phyloP scores from a whole-genome alignment of 1,139 yeast genomes.

The Saccharomycopsis crataegensis region DNA sequence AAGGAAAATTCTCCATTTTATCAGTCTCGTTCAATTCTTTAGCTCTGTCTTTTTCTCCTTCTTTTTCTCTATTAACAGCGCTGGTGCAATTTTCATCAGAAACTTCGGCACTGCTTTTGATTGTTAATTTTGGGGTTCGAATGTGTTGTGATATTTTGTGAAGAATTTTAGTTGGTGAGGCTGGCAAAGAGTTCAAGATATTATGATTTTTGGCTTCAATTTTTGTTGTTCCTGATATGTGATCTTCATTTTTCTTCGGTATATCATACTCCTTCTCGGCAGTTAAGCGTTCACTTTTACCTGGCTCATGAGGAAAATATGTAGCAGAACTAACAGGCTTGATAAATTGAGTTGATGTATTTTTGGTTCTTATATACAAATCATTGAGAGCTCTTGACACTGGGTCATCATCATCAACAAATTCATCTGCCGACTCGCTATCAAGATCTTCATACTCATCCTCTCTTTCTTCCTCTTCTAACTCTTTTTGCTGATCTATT shows the following conservation, averaged over 20 bases:
- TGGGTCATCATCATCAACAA: neutral
- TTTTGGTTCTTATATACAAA: neutral
- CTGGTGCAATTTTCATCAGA: neutral
- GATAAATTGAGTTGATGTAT: conserved; percentile 1
- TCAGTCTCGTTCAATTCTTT: neutral
- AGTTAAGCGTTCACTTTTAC: conserved; percentile 28
- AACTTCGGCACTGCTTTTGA: neutral
- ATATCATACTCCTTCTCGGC: conserved; percentile 29
- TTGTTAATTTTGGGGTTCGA: neutral
- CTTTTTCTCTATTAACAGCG: neutral
- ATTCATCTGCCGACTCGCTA: neutral
- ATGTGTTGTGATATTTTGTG: neutral
- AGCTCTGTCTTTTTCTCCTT: neutral
- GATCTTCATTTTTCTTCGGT: neutral
- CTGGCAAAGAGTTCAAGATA: neutral
- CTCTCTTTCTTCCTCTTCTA: conserved; percentile 6
- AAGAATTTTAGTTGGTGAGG: neutral
- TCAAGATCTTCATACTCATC: conserved; percentile 1
- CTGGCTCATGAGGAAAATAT: conserved; percentile 53
- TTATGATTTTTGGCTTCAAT: neutral
- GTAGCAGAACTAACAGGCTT: conserved; percentile 60
- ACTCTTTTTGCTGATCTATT: neutral
- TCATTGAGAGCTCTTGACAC: conserved; percentile 6
- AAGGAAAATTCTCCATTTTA: conserved; percentile 37
- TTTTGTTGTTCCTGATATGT: neutral